phyloP scores from a whole-genome alignment of 306 rosid species.

The Hylodesmum podocarpum region DNA sequence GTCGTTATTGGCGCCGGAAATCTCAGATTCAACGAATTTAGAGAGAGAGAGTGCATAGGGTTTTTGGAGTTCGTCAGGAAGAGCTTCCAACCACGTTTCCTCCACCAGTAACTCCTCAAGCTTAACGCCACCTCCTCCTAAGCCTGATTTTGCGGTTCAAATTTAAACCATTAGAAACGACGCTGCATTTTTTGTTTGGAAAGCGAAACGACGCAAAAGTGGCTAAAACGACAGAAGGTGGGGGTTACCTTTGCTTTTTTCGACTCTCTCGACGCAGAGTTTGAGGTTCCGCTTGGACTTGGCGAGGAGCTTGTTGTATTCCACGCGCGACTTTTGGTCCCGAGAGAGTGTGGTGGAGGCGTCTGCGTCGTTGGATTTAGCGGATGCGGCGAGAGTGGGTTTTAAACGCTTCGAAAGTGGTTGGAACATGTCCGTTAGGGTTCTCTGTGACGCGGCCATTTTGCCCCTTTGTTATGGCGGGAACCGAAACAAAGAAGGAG shows the following conservation, averaged over 20 bases:
- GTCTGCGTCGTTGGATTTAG: conserved; percentile 14
- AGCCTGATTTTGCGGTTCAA: neutral
- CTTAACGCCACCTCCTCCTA: conserved; percentile 33
- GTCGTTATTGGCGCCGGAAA: conserved; percentile 31
- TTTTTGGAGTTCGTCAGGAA: conserved; percentile 67
- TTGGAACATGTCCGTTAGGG: conserved; percentile 53
- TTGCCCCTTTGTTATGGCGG: conserved; percentile 9
- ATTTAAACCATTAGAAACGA: neutral
- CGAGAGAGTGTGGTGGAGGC: conserved; percentile 32
- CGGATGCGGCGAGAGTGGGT: conserved; percentile 28
- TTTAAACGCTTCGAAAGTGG: conserved; percentile 63
- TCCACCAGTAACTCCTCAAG: conserved; percentile 81
- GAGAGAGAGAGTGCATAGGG: conserved; percentile 68
- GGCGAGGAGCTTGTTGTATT: conserved; percentile 61
- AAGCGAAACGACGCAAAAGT: neutral
- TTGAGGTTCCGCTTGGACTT: conserved; percentile 69
- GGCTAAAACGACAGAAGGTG: neutral
- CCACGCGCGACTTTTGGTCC: conserved; percentile 56
- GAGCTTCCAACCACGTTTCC: conserved; percentile 72
- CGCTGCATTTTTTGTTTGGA: neutral
- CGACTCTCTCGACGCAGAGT: conserved; percentile 50
- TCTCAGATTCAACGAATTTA: conserved; percentile 62
- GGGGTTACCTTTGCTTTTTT: conserved; percentile 43
- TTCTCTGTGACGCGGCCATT: conserved; percentile 46
- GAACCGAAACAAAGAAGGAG: neutral